Conservation (phyloP, 2,329 filamentous ascomycete species). For the Blumeria hordei region DNA sequence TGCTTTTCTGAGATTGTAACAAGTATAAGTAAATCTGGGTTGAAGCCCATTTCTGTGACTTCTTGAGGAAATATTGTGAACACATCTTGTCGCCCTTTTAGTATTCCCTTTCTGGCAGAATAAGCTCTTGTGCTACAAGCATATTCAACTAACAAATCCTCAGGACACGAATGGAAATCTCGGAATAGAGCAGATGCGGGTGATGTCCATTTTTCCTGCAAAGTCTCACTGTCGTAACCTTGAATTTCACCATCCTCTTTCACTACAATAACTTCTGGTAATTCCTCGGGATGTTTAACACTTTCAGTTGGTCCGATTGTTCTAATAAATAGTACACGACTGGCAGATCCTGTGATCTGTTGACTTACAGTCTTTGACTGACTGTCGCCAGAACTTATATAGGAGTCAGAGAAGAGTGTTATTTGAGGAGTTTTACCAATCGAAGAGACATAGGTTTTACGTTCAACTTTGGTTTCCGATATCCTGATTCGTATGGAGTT, state of each 20-base stretch:
- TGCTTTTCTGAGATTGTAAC: conserved; percentile 10
- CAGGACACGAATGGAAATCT: conserved; percentile 15
- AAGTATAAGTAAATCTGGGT: conserved; percentile 29
- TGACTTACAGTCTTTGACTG: conserved; percentile 23
- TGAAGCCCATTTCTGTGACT: conserved; percentile 20
- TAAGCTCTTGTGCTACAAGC: conserved; percentile 14
- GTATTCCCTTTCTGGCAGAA: conserved; percentile 14
- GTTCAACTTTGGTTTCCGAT: conserved; percentile 23
- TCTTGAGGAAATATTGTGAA: conserved; percentile 26
- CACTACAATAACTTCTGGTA: conserved; percentile 26
- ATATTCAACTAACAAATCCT: conserved; percentile 14
- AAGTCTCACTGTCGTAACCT: conserved; percentile 32
- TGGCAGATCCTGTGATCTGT: conserved; percentile 18
- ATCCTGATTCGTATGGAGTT: conserved; percentile 26
- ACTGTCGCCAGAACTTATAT: conserved; percentile 26
- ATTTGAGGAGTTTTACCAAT: conserved; percentile 23
- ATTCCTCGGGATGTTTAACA: conserved; percentile 3
- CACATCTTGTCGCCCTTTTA: conserved; percentile 28
- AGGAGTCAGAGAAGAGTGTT: conserved; percentile 33
- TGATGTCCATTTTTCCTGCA: conserved; percentile 24
- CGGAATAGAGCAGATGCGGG: conserved; percentile 15
- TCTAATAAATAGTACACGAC: conserved; percentile 21
- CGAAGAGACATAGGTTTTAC: conserved; percentile 38
- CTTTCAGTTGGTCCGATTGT: conserved; percentile 8
- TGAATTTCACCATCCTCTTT: conserved; percentile 35